Base-by-base conservation (phyloP, 73 alveolate genomes). In the Urostyla sp. region DNA sequence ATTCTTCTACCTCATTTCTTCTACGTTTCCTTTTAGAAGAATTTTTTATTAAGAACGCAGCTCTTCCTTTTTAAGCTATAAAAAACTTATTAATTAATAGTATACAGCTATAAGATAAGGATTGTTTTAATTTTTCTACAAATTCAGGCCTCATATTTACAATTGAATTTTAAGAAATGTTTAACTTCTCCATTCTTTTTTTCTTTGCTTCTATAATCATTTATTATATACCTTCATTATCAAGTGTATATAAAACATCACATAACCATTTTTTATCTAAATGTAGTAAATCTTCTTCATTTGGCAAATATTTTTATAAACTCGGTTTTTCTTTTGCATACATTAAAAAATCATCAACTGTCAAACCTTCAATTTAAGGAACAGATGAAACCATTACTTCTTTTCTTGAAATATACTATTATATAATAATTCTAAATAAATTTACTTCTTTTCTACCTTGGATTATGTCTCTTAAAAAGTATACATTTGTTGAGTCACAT, bases 11-110 rank as follows among this genome's bases (percentile, higher is more conserved):
- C 26, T 56, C 73, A 13, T 13, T 13, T 52, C 53, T 56, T 7
- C 21, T 56, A 21, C 73, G n/a, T 26, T 56, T 56, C 11, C 20
- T n/a, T 24, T 26, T 56, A 7, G 73, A 56, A 7, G 73, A 56
- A 7, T 24, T 52, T 26, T 56, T 56, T 26, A 56, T 8, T 8
- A 56, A 26, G 26, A 13, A 26, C 7, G 53, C 20, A 8, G 73
- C 11, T 26, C 54, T 15, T 8, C 73, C 73, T 24, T 20, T n/a
- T 5, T 11, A 5, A 20, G n/a, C 73, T 56, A 20, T 10, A 40
- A 40, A 21, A 13, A 40, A 40, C 15, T 40, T 40, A 40, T 11
- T 13, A 13, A 13, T 13, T 10, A 20, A 8, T 10, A 50, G 8
- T 50, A 20, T 40, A 40, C 51, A 11, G 15, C 51, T 40, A 50